Evolutionary conservation across 75 land plant species (phyloP), one percentile per base, ranked within the genome.

Genomic region (Cunninghamia lanceolata): DNA sequence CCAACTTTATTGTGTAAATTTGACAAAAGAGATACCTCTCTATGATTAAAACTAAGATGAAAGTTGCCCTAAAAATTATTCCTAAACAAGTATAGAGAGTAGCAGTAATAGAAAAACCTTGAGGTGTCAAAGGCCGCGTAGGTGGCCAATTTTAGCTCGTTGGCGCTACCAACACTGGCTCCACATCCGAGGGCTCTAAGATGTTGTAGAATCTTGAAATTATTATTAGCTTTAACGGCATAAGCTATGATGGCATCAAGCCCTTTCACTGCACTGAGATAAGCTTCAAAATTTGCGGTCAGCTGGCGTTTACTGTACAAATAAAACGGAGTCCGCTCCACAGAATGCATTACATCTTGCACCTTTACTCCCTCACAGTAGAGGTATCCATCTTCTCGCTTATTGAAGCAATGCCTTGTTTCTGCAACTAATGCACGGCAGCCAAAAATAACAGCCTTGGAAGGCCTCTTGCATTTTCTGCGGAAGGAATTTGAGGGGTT

Each of bases 171-270:
- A 32, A 95, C 91, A 11, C 93, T 96, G 43, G 99, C 96, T 4
- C 94, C 98, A 75, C 94, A 92, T 14, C 99, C 99, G 82, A 91
- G 82, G 74, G 71, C 82, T 82, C 90, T 88, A 82, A 97, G 83
- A 84, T 96, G 95, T 93, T 97, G 82, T 86, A 97, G 79, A 59
- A 97, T 93, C 91, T 97, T 97, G 70, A 96, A 82, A 85, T 97
- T 97, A 77, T 97, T 97, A 83, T 97, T 97, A 2, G 99, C 99
- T 89, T 97, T 96, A 63, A 97, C 88, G 1, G 99, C 99, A 66
- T 97, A 96, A 14, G 98, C 98, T 19, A 97, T 89, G 17, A 96
- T 89, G 45, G 87, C 94, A 13, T 79, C 83, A 81, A 96, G 54
- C 13, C 99, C 99, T 75, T 92, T 87, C 86, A 97, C 86, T 43